Evolutionary conservation across 495 filamentous ascomycete genomes (phyloP).

Genomic region (Sporormia fimetaria): DNA sequence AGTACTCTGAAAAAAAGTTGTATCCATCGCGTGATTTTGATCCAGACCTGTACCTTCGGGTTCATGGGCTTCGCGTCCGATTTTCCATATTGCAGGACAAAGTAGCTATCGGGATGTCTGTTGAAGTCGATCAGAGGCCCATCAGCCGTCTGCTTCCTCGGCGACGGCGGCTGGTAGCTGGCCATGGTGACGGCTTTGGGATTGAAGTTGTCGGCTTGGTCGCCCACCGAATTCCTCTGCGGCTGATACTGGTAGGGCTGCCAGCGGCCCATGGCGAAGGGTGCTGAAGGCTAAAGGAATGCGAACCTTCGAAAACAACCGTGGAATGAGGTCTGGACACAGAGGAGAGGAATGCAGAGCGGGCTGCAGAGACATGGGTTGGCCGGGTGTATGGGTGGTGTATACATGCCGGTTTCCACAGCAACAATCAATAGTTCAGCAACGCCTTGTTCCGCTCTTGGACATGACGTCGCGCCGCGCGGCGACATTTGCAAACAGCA

Average conservation of each 20-base stretch:
- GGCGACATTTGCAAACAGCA: too few relatives aligned
- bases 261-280: conserved; percentile 26
- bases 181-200: conserved; percentile 71
- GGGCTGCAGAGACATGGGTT: conserved; percentile 12
- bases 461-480: not conserved
- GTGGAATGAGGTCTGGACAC: conserved; percentile 12
- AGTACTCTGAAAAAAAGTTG: conserved; percentile 57
- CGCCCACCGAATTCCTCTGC: conserved; percentile 39
- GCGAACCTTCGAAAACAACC: conserved; percentile 8
- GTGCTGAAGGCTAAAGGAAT: conserved; percentile 18
- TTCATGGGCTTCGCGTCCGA: conserved; percentile 55
- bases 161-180: conserved; percentile 46
- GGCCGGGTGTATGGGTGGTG: conserved; percentile 4
- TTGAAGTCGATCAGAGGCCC: conserved; percentile 71
- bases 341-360: conserved; percentile 18
- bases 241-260: conserved; percentile 69
- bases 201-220: conserved; percentile 55
- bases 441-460: not conserved
- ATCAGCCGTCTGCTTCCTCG: conserved; percentile 49
- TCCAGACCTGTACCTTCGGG: conserved; percentile 51
- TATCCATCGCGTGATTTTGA: conserved; percentile 51
- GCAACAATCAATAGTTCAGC: conserved; percentile 17
- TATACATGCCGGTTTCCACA: conserved; percentile 17
- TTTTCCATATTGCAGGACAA: conserved; percentile 40
- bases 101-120: conserved; percentile 61